These are phyloP conservation scores for Thinopyrum elongatum DNA, from an alignment of 176 grass and related monocot species.

Conservation along the genomic window DNA sequence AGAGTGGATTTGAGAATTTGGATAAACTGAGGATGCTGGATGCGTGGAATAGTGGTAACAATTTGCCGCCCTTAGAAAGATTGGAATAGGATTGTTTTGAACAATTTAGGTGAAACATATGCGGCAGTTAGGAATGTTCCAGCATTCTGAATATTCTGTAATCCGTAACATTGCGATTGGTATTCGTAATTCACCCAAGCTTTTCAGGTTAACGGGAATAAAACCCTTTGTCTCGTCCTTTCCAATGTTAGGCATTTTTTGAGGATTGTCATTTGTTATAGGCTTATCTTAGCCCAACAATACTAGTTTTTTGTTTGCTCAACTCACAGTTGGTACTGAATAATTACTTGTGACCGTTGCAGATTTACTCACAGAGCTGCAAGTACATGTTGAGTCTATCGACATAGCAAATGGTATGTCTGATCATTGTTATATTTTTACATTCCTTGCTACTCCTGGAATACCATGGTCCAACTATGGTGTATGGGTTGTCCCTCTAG, in stretches of 20 bases:
- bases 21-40: not conserved
- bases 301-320: not conserved
- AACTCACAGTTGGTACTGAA: not conserved
- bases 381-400: conserved; percentile 86
- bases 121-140: not conserved
- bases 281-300: not conserved
- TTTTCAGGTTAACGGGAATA: not conserved
- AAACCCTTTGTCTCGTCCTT: not conserved
- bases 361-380: conserved; percentile 79
- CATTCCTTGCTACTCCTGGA: not conserved
- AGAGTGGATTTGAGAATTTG: not conserved
- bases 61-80: not conserved
- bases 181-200: not conserved
- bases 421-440: not conserved
- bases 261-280: not conserved
- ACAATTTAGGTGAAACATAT: not conserved
- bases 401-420: conserved; percentile 81
- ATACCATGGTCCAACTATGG: not conserved
- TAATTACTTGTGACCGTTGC: conserved; percentile 23
- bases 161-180: too few species aligned
- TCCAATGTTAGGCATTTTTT: not conserved
- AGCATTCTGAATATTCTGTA: too few species aligned
- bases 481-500: not conserved
- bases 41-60: not conserved
- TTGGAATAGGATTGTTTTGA: not conserved